phyloP scores from a whole-genome alignment of 257 asterid species.

The Capsicum pubescens region DNA sequence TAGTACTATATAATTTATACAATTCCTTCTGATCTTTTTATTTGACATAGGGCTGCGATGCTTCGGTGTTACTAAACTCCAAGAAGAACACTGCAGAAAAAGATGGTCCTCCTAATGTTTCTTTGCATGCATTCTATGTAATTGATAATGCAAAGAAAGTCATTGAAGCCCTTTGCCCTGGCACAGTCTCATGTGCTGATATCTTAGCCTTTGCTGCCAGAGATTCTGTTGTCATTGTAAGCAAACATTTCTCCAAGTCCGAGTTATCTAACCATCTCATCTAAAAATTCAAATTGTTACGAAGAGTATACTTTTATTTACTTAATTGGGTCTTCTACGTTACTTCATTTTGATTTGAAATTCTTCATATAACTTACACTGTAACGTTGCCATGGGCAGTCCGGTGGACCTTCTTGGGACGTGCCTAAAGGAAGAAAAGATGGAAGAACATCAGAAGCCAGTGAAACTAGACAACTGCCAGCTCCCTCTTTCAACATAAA shows the following conservation, averaged over 20 bases:
- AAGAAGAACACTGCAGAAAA: constrained; percentile 37
- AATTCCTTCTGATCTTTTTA: neutral
- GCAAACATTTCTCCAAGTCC: neutral
- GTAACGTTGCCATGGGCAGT: constrained; percentile 34
- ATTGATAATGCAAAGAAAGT: constrained; percentile 39
- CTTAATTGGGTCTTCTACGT: too few species aligned
- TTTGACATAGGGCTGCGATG: constrained; percentile 39
- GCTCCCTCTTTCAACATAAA: constrained; percentile 62
- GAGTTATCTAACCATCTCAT: neutral
- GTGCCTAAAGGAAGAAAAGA: constrained; percentile 85
- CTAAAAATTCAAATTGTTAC: neutral
- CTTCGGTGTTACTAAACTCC: constrained; percentile 37
- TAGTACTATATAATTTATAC: neutral
- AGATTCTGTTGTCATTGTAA: constrained; percentile 34
- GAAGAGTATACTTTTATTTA: too few species aligned
- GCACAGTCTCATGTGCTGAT: constrained; percentile 39
- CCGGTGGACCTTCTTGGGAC: constrained; percentile 81
- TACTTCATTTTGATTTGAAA: neutral
- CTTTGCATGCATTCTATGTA: constrained; percentile 38
- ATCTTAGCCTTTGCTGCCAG: constrained; percentile 41
- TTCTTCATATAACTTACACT: neutral
- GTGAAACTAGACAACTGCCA: constrained; percentile 68
- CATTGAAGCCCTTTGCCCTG: constrained; percentile 38
- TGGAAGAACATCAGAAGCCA: constrained; percentile 72
- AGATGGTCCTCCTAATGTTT: constrained; percentile 39